Base-by-base conservation (phyloP, 176 grass and related monocot genomes). In the Hordeum marinum region DNA sequence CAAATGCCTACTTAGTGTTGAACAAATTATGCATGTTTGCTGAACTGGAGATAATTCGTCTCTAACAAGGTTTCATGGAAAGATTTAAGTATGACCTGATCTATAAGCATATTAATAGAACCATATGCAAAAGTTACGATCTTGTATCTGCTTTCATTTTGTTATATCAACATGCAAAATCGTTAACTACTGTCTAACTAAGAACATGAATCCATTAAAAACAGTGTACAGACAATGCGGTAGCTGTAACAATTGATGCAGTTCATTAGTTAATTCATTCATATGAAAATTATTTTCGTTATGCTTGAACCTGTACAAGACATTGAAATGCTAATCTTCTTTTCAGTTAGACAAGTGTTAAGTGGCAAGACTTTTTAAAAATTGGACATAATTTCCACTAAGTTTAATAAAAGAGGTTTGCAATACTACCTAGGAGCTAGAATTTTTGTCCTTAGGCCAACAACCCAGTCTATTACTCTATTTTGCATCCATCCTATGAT, bases 131-230 rank as follows among this genome's bases (percentile, higher is more conserved):
- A 62, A 36, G 25, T n/a, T 3, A 21, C 32, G 1, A 11, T 79
- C 55, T 23, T 14, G 57, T 26, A 27, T 72, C 7, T 64, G 46
- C 9, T 81, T 66, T 21, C 43, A 83, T 86, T 42, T 74, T 14
- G 37, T 74, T 34, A 72, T 90, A 72, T 90, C 77, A 41, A 23
- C 71, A 42, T 77, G 68, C 4, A 85, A 40, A 57, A 71, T 6
- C 31, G 9, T 66, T 39, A 50, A 11, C 10, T 27, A 15, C 43
- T 29, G 15, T 43, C 72, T 75, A 80, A 6, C 57, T 74, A 65
- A 71, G 25, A 76, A n/a, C 4, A 13, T 84, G 41, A 55, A 86
- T 78, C 10, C 52, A 78, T 57, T 10, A 65, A 57, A 88, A 58
- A 15, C 4, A 81, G 14, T 52, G 15, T 55, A 15, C 12, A 24